Evolutionary conservation across 2,329 filamentous ascomycete genomes (phyloP).

Genomic region (Calonectria hawksworthii): DNA sequence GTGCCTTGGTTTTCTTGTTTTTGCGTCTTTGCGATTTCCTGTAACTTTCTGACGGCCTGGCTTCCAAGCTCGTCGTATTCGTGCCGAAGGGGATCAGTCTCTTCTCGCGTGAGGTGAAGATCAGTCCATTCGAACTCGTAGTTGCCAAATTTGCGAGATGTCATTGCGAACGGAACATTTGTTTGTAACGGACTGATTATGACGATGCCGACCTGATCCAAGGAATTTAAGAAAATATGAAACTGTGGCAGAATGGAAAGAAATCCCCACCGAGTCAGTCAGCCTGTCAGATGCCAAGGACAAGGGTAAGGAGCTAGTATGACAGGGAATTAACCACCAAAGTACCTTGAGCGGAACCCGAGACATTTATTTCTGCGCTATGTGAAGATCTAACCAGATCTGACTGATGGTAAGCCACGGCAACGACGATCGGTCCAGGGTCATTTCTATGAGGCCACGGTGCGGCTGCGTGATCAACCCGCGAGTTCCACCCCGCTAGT

Average conservation of each 20-base stretch:
- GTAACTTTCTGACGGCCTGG: not conserved
- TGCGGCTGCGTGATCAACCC: not conserved
- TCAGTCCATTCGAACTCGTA: not conserved
- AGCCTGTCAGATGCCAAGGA: not conserved
- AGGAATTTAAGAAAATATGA: not conserved
- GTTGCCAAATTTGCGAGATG: not conserved
- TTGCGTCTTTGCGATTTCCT: not conserved
- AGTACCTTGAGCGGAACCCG: too few relatives aligned
- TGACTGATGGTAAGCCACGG: not conserved
- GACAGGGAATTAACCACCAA: not conserved
- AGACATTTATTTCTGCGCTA: not conserved
- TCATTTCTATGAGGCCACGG: not conserved
- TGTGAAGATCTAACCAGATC: not conserved
- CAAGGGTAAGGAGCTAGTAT: not conserved
- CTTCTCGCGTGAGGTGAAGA: not conserved
- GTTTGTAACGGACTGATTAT: not conserved
- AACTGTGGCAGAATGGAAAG: not conserved
- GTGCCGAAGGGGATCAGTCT: not conserved
- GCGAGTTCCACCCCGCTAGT: not conserved
- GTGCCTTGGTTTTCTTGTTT: not conserved
- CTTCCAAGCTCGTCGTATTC: not conserved
- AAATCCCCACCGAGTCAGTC: not conserved
- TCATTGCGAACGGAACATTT: not conserved
- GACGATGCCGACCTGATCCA: not conserved
- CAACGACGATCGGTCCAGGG: not conserved